phyloP scores from a whole-genome alignment of 768 basidiomycete species.

The Strobilomyces dryophilus region DNA sequence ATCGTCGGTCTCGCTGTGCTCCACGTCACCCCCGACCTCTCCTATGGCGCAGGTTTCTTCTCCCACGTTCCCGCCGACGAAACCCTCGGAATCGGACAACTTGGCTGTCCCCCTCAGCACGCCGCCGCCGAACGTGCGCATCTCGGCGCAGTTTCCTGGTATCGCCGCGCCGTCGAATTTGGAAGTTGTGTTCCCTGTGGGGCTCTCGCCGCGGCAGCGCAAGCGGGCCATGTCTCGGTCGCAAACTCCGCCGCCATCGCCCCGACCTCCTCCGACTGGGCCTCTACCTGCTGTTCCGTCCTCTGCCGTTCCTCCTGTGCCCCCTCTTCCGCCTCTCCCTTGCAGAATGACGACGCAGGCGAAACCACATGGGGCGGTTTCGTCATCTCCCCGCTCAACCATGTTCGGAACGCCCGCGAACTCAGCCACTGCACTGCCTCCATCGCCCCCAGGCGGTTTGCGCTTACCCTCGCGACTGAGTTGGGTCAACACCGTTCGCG shows the following conservation, averaged over 20 bases:
- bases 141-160: conserved; percentile 3
- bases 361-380: not conserved
- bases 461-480: conserved; percentile 30
- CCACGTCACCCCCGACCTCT: conserved; percentile 13
- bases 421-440: conserved; percentile 16
- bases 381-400: conserved; percentile 10
- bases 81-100: not conserved
- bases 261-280: conserved; percentile 26
- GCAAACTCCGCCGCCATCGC: conserved; percentile 22
- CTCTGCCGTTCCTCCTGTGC: conserved; percentile 20
- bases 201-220: conserved; percentile 16
- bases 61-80: not conserved
- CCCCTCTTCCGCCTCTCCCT: conserved; percentile 24
- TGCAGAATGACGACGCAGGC: conserved; percentile 13
- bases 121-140: conserved; percentile 5
- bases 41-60: conserved; percentile 1
- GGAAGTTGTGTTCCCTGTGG: conserved; percentile 19
- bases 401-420: not conserved
- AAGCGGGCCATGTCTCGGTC: conserved; percentile 24
- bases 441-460: conserved; percentile 28
- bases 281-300: conserved; percentile 29
- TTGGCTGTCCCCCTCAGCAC: not conserved
- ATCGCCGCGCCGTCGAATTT: not conserved
- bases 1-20: conserved; percentile 3
- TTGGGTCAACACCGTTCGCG: conserved; percentile 25